phyloP scores from a whole-genome alignment of 805 yeast species.

The Peterozyma xylosa region DNA sequence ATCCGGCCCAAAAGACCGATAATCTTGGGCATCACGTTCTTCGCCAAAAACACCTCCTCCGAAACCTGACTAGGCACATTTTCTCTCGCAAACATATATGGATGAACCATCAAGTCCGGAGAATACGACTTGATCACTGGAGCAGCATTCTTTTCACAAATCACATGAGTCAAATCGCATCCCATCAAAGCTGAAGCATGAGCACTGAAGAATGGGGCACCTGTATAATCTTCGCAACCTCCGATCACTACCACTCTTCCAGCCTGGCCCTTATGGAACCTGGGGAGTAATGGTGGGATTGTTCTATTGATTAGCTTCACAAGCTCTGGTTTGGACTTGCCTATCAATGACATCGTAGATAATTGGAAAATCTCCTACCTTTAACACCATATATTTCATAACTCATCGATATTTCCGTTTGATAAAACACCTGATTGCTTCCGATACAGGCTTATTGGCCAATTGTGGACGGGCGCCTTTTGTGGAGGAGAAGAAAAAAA shows the following conservation, averaged over 20 bases:
- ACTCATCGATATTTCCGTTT: too few species aligned
- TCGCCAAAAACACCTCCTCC: slow-evolving; percentile 24
- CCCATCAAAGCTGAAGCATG: slow-evolving; percentile 82
- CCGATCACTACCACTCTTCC: slow-evolving; percentile 86
- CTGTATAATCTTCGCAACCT: slow-evolving; percentile 93
- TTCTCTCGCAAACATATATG: slow-evolving; percentile 53
- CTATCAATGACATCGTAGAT: slow-evolving; percentile 4
- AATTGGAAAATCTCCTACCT: too few species aligned
- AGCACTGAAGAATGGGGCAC: slow-evolving; percentile 91
- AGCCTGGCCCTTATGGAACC: slow-evolving; percentile 85
- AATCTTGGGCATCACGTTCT: slow-evolving; percentile 49
- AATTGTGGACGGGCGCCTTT: too few species aligned
- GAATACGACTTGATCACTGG: slow-evolving; percentile 78
- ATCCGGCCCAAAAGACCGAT: slow-evolving; percentile 48
- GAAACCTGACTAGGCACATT: slow-evolving; percentile 4
- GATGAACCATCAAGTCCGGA: slow-evolving; percentile 96
- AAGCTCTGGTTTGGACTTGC: slow-evolving; percentile 25
- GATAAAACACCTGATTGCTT: too few species aligned
- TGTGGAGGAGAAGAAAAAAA: too few species aligned
- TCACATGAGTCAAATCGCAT: slow-evolving; percentile 79
- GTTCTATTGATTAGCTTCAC: slow-evolving; percentile 42
- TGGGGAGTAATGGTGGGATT: slow-evolving; percentile 69
- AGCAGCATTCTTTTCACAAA: slow-evolving; percentile 80
- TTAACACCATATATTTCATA: too few species aligned
- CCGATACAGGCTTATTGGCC: too few species aligned